Percentiles rank a stretch among this genome's conserved stretches.
These are phyloP conservation scores for Trichoderma cornu-damae DNA, from an alignment of 2,329 filamentous ascomycete genomes.

Conservation along the genomic window DNA sequence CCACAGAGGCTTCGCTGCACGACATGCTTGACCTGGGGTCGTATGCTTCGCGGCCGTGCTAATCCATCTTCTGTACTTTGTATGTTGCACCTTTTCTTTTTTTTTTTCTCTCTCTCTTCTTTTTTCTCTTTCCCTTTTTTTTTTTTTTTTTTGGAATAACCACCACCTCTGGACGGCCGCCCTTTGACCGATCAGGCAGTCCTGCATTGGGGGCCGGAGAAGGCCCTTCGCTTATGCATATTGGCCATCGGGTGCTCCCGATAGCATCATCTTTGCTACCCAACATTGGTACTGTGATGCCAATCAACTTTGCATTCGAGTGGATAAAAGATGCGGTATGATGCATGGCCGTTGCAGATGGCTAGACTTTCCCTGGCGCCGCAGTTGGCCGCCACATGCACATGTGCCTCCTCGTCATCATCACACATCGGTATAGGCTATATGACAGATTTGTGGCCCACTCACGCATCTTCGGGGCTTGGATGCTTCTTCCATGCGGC, in stretches of 20 bases:
- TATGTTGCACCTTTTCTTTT: no score
- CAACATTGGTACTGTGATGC: background rate
- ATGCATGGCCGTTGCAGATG: background rate
- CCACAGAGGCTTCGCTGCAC: background rate
- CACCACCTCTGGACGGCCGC: background rate
- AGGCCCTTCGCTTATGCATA: slow-evolving; percentile 7
- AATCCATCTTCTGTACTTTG: no score
- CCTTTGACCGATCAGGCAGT: slow-evolving; percentile 1
- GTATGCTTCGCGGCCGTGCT: background rate
- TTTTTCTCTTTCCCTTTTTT: background rate
- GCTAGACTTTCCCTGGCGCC: background rate
- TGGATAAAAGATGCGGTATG: background rate
- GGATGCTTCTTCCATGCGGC: background rate
- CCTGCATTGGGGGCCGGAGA: slow-evolving; percentile 1
- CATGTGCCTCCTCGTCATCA: background rate
- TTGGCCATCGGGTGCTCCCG: background rate
- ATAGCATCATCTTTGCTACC: background rate
- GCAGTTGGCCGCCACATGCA: background rate
- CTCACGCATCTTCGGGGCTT: background rate
- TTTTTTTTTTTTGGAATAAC: background rate
- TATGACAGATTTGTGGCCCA: background rate
- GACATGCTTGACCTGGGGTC: background rate
- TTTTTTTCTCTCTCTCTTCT: no score
- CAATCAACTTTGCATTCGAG: background rate
- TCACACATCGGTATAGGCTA: background rate